Evolutionary conservation across 768 basidiomycete genomes (phyloP), one percentile per base, ranked within the genome.

Genomic region (Agrocybe pediades): DNA sequence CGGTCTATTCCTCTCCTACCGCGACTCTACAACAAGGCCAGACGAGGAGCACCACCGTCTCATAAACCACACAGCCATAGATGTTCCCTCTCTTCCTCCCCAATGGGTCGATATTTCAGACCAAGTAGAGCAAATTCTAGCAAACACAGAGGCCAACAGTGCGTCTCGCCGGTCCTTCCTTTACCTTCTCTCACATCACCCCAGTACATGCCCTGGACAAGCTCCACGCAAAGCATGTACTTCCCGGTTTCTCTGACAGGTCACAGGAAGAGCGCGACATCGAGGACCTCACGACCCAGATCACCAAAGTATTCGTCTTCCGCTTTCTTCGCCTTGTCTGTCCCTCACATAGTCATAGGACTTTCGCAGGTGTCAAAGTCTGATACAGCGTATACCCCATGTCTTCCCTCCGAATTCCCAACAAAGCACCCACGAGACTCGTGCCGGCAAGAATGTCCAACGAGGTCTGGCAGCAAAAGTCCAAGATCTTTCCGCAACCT

Each of bases 191-290:
- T 58, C 55, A 55, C 45, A 41, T 51, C 29, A 60, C 42, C 51
- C 59, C 70, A 98, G 97, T 98, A 65, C 71, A 78, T n/a, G 73
- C 83, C 6, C 86, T 99, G 36, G 97, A 98, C 71, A 97, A 91
- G 69, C 84, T 99, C 4, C 96, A 99, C 62, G 92, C 96, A 59
- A 97, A 92, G 68, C 95, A 97, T 69, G 89, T 88, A 53, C 82
- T 99, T 6, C 97, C 97, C 59, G 96, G 95, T 0, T 99, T 99
- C 69, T 83, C 93, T 67, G 97, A 99, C 81, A 89, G 97, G 48
- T 78, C 90, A 2, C 86, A 86, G 3, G 96, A 99, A 73, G 96
- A 98, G 73, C 82, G 86, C 56, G 95, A 98, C 68, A 99, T 99
- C 56, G 91, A 97, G 66, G 70, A 79, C 19, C 77, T 89, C 45